Conservation (phyloP, 169 alveolate genomes). For the Plasmodium ovale region DNA sequence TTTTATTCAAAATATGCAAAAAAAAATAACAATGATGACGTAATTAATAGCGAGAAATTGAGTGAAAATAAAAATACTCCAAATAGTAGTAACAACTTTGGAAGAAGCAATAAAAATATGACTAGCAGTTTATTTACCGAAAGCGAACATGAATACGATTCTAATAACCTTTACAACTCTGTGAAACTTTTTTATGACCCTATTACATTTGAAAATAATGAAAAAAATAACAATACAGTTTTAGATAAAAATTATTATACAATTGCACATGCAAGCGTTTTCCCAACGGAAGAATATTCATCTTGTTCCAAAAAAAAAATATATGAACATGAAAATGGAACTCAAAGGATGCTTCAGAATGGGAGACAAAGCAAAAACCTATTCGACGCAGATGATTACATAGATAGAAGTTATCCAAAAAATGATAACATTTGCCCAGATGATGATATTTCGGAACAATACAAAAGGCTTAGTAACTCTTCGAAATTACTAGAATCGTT, state of each 20-base stretch:
- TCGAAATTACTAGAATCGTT: conserved; percentile 1
- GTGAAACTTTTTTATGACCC: conserved; percentile 26
- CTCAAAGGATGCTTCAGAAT: background rate
- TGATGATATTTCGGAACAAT: background rate
- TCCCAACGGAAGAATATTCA: conserved; percentile 5
- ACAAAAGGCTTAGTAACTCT: background rate
- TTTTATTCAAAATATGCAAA: conserved; percentile 48
- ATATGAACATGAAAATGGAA: background rate
- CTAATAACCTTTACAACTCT: conserved; percentile 18
- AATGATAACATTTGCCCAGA: background rate
- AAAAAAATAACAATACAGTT: background rate
- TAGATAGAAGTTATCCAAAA: background rate
- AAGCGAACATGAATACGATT: conserved; percentile 9
- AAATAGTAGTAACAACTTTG: background rate
- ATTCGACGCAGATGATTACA: background rate
- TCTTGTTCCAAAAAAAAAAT: background rate
- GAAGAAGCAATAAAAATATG: background rate
- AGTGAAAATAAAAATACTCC: background rate
- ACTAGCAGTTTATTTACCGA: background rate
- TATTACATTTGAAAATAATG: conserved; percentile 1
- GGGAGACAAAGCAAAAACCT: background rate
- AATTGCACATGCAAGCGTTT: background rate
- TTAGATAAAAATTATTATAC: conserved; percentile 22
- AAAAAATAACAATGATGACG: conserved; percentile 20
- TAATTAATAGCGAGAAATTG: background rate